Conservation (phyloP, 176 grass and related monocot species). For the Hsuehochloa calcarea region DNA sequence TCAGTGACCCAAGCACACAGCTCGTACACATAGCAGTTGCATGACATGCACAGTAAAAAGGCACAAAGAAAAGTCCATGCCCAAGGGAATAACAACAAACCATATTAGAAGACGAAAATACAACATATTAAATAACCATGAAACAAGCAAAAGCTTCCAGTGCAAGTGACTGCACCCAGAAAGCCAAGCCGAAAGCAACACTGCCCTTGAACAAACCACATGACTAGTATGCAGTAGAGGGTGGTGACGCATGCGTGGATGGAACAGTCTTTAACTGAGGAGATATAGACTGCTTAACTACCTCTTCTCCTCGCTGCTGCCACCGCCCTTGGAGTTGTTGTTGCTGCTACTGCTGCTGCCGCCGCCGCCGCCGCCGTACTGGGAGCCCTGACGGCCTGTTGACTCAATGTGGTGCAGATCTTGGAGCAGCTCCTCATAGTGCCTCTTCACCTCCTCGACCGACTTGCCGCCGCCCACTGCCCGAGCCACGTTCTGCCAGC, state of each 20-base stretch:
- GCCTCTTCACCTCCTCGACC: conserved; percentile 31
- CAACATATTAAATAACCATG: neutral
- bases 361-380: neutral
- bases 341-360: neutral
- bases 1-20: neutral
- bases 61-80: neutral
- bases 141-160: neutral
- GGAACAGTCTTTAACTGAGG: conserved; percentile 18
- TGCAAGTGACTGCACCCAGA: neutral
- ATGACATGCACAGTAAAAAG: neutral
- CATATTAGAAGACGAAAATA: neutral
- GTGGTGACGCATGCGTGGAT: conserved; percentile 26
- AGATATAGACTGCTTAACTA: conserved; percentile 26
- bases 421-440: neutral
- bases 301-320: conserved; percentile 27
- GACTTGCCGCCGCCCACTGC: conserved; percentile 33
- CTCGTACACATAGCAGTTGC: neutral
- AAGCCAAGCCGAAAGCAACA: conserved; percentile 26
- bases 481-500: conserved; percentile 63
- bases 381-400: neutral
- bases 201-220: conserved; percentile 1
- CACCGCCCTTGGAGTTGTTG: neutral
- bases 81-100: neutral
- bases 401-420: neutral
- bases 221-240: neutral